Conservation (phyloP, 208 protist genomes). For the Crithidia mellificae region DNA sequence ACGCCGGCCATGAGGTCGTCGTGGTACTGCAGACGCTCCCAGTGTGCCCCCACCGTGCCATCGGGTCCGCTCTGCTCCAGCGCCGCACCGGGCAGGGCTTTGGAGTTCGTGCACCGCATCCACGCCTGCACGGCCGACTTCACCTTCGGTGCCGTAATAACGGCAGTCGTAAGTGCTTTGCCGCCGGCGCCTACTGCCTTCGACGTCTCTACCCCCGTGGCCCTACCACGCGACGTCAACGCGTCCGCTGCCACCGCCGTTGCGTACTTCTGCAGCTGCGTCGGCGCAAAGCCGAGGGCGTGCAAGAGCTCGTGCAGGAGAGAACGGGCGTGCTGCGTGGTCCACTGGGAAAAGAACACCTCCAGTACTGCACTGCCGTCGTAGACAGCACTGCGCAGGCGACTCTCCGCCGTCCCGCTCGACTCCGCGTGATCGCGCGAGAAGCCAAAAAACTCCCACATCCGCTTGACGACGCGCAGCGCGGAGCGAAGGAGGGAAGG, state of each 20-base stretch:
- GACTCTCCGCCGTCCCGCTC: not conserved
- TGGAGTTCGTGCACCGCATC: slow-evolving; percentile 6
- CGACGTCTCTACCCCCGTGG: too few relatives aligned
- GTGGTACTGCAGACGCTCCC: slow-evolving; percentile 61
- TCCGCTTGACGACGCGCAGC: not conserved
- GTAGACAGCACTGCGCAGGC: slow-evolving; percentile 4
- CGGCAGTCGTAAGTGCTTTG: not conserved
- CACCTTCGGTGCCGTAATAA: slow-evolving; percentile 1
- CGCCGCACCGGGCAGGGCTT: slow-evolving; percentile 41
- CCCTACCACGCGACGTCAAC: too few relatives aligned
- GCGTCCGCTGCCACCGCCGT: not conserved
- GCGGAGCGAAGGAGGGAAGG: not conserved
- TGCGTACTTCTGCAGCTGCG: slow-evolving; percentile 27
- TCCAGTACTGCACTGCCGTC: slow-evolving; percentile 1
- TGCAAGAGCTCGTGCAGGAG: slow-evolving; percentile 79
- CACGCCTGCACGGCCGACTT: slow-evolving; percentile 13
- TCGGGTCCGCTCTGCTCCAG: slow-evolving; percentile 65
- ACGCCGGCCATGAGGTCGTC: slow-evolving; percentile 85
- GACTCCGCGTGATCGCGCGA: not conserved
- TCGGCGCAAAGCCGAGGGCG: slow-evolving; percentile 64
- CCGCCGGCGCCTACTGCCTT: too few relatives aligned
- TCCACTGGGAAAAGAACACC: slow-evolving; percentile 12
- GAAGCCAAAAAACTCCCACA: not conserved
- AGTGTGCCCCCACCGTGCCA: slow-evolving; percentile 76
- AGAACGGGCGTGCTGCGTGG: slow-evolving; percentile 38